Base-by-base conservation (phyloP, 768 basidiomycete genomes). In the Auricularia sp. region DNA sequence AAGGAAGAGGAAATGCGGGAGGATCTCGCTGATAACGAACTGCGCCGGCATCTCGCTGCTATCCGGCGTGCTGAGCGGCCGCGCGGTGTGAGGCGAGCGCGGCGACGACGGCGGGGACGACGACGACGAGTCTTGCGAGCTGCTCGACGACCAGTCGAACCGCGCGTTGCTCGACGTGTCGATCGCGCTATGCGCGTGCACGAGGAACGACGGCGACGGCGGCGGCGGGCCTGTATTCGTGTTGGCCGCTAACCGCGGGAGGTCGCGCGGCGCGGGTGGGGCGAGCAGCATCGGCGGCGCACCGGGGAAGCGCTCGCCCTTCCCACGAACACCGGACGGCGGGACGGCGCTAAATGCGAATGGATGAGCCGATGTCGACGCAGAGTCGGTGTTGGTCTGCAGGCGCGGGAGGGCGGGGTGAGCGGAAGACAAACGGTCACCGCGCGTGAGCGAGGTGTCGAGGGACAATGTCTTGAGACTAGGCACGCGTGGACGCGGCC, bases 1-100 rank as follows among this genome's bases (percentile, higher is more conserved):
- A 37, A 98, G 82, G 75, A 85, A 98, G 34, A 98, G 78, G 76
- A 97, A 97, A 65, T 85, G 83, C 2, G 95, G 94, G 2, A 98
- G 79, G 68, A 98, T 97, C 21, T 89, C 90, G 16, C 94, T 96
- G 44, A 97, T 85, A n/a, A 81, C 77, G 73, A 97, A 98, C 3
- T 73, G 56, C 34, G 14, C 16, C 7, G 56, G 74, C 24, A 59
- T 59, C 56, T 59, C 56, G 24, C 16, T 14, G 24, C 24, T 29
- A 29, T 59, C 56, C 7, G 56, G 56, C 1, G 56, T 59, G 1
- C 24, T 29, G 1, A 29, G 13, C 10, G 56, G 56, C 11, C 56
- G 56, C 18, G 56, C 56, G 11, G 56, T 59, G 14, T 14, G 56
- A 3, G 56, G 56, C 16, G 24, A n/a, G 10, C 16, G 21, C 24